Evolutionary conservation across 2,329 filamentous ascomycete genomes (phyloP), one percentile per base, ranked within the genome.

Genomic region (Colletotrichum tofieldiae): DNA sequence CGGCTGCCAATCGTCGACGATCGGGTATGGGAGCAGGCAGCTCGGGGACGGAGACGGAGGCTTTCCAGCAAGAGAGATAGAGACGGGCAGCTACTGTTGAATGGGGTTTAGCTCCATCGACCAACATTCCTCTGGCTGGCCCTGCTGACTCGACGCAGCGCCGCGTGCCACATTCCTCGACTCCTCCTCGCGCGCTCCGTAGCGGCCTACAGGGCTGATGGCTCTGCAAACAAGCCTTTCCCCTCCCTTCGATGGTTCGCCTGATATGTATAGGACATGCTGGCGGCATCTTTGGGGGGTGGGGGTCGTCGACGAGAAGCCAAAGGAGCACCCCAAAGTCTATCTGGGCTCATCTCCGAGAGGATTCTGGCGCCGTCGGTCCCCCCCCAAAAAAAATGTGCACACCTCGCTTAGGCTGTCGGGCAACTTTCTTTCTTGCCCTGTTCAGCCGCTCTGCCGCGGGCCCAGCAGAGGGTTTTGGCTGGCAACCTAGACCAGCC

Each of bases 191-290:
- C 49, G 49, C 39, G 20, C 51, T 11, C n/a, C 5, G 59, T n/a
- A n/a, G 41, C 26, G 49, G 43, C 58, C 58, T 61, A 49, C 63
- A 65, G 52, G 63, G 63, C 63, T 58, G 63, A 65, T 35, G 29
- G 52, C 26, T 35, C 51, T 58, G 29, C 39, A 58, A 39, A 58
- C 41, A 65, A 65, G 52, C 62, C 29, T 65, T 65, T 18, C 18
- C 3, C 41, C 20, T 5, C 37, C 51, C 35, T 39, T 35, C 43
- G 6, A 16, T 29, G 37, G 43, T 29, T 47, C 26, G 51, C 12
- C 37, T 45, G 62, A 39, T 51, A 14, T 9, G 23, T 51, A 32
- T 26, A 37, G 49, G 12, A 54, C 14, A 11, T 23, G 37, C 20
- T 37, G 26, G 47, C 61, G 32, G 35, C 32, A 41, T 32, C 29